Evolutionary conservation across 495 filamentous ascomycete genomes (phyloP).

Genomic region (Aspergillus hancockii): DNA sequence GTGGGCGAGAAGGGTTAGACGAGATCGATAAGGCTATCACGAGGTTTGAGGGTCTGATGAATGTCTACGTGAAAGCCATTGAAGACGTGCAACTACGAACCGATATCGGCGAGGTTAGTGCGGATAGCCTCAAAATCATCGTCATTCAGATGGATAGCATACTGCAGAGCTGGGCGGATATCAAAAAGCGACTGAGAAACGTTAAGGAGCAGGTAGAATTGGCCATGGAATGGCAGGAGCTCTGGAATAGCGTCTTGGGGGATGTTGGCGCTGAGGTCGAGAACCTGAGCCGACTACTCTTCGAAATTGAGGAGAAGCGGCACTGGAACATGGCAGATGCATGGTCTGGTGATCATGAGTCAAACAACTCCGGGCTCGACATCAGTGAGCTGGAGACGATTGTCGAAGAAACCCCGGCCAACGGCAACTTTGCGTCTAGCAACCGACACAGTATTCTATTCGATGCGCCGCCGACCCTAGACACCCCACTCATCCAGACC

Average conservation of each 20-base stretch:
- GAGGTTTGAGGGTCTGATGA: constrained; percentile 82
- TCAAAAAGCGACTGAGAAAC: constrained; percentile 68
- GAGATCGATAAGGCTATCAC: constrained; percentile 86
- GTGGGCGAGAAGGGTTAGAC: constrained; percentile 82
- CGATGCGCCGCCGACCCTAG: constrained; percentile 56
- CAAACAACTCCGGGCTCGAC: constrained; percentile 65
- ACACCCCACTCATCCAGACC: constrained; percentile 54
- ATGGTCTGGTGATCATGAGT: constrained; percentile 50
- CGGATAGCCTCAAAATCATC: constrained; percentile 66
- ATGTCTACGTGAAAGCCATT: constrained; percentile 86
- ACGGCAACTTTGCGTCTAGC: constrained; percentile 46
- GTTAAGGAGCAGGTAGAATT: constrained; percentile 91
- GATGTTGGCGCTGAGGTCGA: constrained; percentile 93
- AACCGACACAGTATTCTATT: constrained; percentile 69
- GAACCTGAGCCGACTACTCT: constrained; percentile 76
- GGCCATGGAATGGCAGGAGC: constrained; percentile 98
- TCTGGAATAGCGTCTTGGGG: constrained; percentile 90
- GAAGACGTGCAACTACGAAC: constrained; percentile 80
- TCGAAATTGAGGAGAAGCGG: constrained; percentile 94
- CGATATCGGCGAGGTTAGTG: constrained; percentile 70
- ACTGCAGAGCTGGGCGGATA: constrained; percentile 78
- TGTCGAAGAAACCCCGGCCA: constrained; percentile 78
- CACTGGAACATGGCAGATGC: constrained; percentile 62
- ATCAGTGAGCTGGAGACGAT: constrained; percentile 92
- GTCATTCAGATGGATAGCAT: constrained; percentile 87